Conservation (phyloP, 202 grass and related monocot species). For the Eragrostis tef region DNA sequence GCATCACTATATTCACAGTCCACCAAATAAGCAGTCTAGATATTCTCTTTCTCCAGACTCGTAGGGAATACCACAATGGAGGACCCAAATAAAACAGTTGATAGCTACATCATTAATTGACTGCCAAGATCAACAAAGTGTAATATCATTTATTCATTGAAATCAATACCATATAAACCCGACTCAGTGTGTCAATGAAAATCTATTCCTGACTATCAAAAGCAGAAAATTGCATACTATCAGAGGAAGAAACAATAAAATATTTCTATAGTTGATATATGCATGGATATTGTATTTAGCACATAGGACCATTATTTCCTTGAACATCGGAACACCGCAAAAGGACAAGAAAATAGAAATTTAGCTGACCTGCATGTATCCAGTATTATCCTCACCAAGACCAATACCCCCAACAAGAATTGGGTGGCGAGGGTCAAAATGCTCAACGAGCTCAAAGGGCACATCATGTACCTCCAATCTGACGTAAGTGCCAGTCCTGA, state of each 20-base stretch:
- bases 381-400: constrained; percentile 85
- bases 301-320: constrained; percentile 11
- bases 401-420: constrained; percentile 88
- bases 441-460: constrained; percentile 89
- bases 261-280: not conserved
- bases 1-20: not conserved
- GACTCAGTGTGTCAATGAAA: not conserved
- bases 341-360: constrained; percentile 29
- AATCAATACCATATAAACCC: not conserved
- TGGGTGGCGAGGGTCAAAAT: constrained; percentile 90
- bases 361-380: constrained; percentile 87
- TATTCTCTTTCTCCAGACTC: not conserved
- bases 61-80: not conserved
- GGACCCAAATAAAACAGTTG: constrained; percentile 18
- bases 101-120: not conserved
- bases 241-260: not conserved
- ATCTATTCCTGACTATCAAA: not conserved
- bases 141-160: not conserved
- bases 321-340: constrained; percentile 21
- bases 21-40: constrained; percentile 21
- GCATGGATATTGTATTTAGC: not conserved
- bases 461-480: constrained; percentile 91
- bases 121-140: not conserved
- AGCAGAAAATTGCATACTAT: constrained; percentile 1
- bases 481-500: constrained; percentile 84